phyloP scores from a whole-genome alignment of 345 rosid genomes.

The Bruguiera gymnorhiza region DNA sequence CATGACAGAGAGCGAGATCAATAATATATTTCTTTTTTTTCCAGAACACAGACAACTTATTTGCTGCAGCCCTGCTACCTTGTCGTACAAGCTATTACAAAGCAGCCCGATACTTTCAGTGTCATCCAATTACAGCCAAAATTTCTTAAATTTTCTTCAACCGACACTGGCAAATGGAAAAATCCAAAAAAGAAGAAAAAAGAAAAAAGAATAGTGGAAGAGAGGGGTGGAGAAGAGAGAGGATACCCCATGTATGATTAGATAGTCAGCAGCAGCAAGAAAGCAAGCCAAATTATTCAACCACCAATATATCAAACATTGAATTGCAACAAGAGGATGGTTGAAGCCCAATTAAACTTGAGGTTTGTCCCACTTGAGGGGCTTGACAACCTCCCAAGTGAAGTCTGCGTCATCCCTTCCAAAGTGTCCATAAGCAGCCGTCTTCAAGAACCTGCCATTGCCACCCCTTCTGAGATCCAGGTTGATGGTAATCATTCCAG shows the following conservation, averaged over 20 bases:
- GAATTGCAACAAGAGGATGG: neutral
- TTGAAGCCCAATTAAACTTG: constrained; percentile 17
- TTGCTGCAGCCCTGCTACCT: constrained; percentile 14
- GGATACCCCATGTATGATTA: constrained; percentile 21
- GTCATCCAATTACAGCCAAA: constrained; percentile 22
- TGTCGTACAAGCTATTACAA: neutral
- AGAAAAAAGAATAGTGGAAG: constrained; percentile 4
- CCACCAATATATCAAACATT: constrained; percentile 6
- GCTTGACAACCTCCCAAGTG: constrained; percentile 57
- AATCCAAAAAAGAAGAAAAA: neutral
- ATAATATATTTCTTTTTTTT: too few relatives aligned
- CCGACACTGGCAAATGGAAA: constrained; percentile 1
- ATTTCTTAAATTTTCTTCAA: constrained; percentile 16
- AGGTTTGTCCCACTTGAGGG: constrained; percentile 38
- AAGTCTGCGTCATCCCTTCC: constrained; percentile 59
- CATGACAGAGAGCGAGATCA: too few relatives aligned
- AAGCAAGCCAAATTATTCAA: constrained; percentile 25
- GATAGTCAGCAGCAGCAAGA: constrained; percentile 13
- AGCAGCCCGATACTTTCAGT: constrained; percentile 10
- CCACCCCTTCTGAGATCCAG: constrained; percentile 53
- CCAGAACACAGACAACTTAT: neutral
- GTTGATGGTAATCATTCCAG: constrained; percentile 53
- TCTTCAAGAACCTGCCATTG: constrained; percentile 46
- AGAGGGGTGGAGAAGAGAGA: neutral
- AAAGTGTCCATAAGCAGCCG: constrained; percentile 52